phyloP scores from a whole-genome alignment of 2,329 filamentous ascomycete species.

The Sarocladium brachiariae region DNA sequence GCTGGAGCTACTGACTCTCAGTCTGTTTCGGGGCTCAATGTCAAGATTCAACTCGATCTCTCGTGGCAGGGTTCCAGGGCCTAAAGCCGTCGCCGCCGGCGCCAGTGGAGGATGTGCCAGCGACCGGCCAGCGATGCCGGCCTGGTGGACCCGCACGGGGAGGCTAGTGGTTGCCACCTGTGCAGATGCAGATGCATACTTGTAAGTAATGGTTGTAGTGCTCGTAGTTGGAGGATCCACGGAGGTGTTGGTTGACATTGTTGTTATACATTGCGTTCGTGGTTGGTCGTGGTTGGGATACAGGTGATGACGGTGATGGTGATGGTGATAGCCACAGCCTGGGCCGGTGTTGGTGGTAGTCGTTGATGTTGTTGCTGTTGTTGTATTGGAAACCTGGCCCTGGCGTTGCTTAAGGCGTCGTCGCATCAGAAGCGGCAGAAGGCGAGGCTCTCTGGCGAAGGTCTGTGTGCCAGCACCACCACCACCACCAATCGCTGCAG shows the following conservation, averaged over 20 bases:
- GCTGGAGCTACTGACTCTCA: neutral
- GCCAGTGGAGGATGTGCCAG: slow-evolving; percentile 3
- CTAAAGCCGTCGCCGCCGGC: neutral
- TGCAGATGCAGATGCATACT: too few relatives aligned
- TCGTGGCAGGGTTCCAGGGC: slow-evolving; percentile 1
- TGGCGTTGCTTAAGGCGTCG: neutral
- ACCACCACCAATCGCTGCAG: neutral
- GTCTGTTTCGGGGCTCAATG: neutral
- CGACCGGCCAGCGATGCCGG: slow-evolving; percentile 9
- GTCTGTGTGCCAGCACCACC: neutral
- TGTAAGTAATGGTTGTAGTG: too few relatives aligned
- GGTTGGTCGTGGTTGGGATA: neutral
- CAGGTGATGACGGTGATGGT: neutral
- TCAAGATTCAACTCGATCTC: neutral
- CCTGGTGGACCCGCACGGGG: slow-evolving; percentile 7
- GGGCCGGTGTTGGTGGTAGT: neutral
- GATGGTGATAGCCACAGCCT: neutral
- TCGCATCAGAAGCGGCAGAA: slow-evolving; percentile 2
- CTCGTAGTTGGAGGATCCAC: neutral
- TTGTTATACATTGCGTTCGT: neutral
- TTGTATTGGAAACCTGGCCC: neutral
- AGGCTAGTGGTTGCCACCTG: slow-evolving; percentile 5
- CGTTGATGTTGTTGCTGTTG: neutral
- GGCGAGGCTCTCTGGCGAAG: slow-evolving; percentile 5
- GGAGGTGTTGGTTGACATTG: neutral